Evolutionary conservation across 2,329 filamentous ascomycete species (phyloP), one percentile per base, ranked within the genome.

Genomic region (Samsoniella hepiali): DNA sequence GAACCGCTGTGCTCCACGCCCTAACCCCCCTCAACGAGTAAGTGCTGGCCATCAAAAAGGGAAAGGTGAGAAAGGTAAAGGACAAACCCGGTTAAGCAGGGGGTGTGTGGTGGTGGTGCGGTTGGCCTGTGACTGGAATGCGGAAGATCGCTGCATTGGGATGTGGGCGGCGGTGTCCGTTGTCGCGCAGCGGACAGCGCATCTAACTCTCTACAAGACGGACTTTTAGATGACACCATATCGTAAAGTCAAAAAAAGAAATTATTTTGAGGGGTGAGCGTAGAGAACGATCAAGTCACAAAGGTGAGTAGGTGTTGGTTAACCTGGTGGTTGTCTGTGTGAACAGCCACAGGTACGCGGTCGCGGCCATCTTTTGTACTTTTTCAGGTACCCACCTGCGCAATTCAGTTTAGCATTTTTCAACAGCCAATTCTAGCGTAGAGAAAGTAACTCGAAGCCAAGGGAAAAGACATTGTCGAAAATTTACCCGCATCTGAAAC

Each of bases 101-200:
- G 38, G 38, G 58, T 36, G 58, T 45, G 49, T 56, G 31, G 55
- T 58, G 56, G 27, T 47, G 31, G 10, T 6, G 32, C 7, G 9
- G 29, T 22, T 22, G 6, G 10, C 22, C 29, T 6, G 13, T 22
- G 47, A 62, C 58, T 47, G 58, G 58, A 62, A 62, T 54, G 58
- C 40, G 31, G 40, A 27, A 47, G 49, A 45, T 54, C n/a, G 58
- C 58, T 62, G 58, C 50, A n/a, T 62, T 55, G 22, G 58, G 58
- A 53, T 15, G 29, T 45, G 49, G 49, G n/a, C 27, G 3, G 56
- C 31, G 31, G 42, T 9, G 13, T 40, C 7, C 38, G 11, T 40
- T 40, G 11, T 40, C 11, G 38, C 38, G 38, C 4, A 11, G 34
- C 38, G 38, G 11, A 40, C 38, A 15, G 38, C 38, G 38, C 38